These are phyloP conservation scores for Daedaleopsis sinensis DNA, from an alignment of 768 basidiomycete genomes.

Conservation along the genomic window DNA sequence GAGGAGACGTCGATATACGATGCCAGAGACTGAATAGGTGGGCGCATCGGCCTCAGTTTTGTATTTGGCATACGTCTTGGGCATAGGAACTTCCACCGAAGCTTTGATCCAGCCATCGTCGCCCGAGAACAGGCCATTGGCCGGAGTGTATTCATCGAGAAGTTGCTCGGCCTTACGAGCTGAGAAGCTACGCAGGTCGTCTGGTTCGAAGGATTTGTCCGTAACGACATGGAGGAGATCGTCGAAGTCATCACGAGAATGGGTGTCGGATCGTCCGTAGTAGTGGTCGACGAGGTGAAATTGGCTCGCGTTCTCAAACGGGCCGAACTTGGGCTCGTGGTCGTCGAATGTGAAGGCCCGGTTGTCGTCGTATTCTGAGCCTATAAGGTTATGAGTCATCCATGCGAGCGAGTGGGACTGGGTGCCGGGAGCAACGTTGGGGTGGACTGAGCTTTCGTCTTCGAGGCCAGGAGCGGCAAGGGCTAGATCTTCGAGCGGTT, in stretches of 20 bases:
- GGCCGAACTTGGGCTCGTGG: not conserved
- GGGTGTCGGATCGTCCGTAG: conserved; percentile 27
- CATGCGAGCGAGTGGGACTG: not conserved
- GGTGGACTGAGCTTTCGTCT: not conserved
- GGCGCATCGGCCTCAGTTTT: conserved; percentile 31
- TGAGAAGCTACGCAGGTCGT: not conserved
- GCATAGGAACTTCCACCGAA: conserved; percentile 25
- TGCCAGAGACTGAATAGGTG: conserved; percentile 29
- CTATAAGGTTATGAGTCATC: not conserved
- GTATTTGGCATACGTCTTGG: conserved; percentile 17
- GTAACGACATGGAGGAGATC: conserved; percentile 20
- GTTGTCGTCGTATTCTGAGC: not conserved
- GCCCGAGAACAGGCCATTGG: conserved; percentile 1
- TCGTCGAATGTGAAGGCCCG: not conserved
- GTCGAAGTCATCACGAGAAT: conserved; percentile 33
- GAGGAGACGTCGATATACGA: conserved; percentile 29
- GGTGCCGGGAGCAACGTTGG: no score
- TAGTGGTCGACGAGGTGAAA: conserved; percentile 34
- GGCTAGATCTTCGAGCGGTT: not conserved
- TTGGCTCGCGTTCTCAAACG: conserved; percentile 19
- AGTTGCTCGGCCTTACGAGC: not conserved
- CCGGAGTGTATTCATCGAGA: conserved; percentile 17
- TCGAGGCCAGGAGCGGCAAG: not conserved
- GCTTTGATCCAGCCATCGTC: conserved; percentile 20
- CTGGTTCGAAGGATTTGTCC: not conserved